Evolutionary conservation across 805 yeast species (phyloP).

Genomic region (Isabelozyma gotoi): DNA sequence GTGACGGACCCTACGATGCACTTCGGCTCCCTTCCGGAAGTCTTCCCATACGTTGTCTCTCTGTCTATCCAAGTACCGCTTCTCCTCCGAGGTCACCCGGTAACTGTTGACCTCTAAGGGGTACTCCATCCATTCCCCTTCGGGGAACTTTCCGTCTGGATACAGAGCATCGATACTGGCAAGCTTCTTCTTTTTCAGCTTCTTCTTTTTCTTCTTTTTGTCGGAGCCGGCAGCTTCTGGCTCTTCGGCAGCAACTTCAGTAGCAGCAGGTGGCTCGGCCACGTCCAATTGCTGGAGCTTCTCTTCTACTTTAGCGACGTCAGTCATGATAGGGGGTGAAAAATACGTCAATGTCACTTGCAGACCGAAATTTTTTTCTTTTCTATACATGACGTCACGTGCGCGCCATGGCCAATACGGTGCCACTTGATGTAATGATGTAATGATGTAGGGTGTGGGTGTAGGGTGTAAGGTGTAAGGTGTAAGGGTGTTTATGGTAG

Average conservation of each 20-base stretch:
- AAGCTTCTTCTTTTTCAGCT: slow-evolving; percentile 51
- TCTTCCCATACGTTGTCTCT: slow-evolving; percentile 72
- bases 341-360: not conserved
- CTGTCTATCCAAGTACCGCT: slow-evolving; percentile 71
- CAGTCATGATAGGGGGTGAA: not conserved
- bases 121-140: slow-evolving; percentile 85
- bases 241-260: slow-evolving; percentile 7
- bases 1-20: slow-evolving; percentile 87
- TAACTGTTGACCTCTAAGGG: slow-evolving; percentile 60
- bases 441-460: too few species aligned
- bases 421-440: too few species aligned
- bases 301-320: slow-evolving; percentile 4
- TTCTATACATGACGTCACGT: not conserved
- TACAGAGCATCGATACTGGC: slow-evolving; percentile 66
- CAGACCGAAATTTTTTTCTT: not conserved
- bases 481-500: too few species aligned
- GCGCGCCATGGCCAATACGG: not conserved
- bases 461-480: too few species aligned
- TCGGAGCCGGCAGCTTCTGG: slow-evolving; percentile 53
- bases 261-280: slow-evolving; percentile 2
- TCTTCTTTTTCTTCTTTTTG: slow-evolving; percentile 43
- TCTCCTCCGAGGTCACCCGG: slow-evolving; percentile 85
- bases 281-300: slow-evolving; percentile 6
- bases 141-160: slow-evolving; percentile 76
- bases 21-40: slow-evolving; percentile 93